Conservation (phyloP, 1,284 basidiomycete genomes). For the Puccinia coronata region DNA sequence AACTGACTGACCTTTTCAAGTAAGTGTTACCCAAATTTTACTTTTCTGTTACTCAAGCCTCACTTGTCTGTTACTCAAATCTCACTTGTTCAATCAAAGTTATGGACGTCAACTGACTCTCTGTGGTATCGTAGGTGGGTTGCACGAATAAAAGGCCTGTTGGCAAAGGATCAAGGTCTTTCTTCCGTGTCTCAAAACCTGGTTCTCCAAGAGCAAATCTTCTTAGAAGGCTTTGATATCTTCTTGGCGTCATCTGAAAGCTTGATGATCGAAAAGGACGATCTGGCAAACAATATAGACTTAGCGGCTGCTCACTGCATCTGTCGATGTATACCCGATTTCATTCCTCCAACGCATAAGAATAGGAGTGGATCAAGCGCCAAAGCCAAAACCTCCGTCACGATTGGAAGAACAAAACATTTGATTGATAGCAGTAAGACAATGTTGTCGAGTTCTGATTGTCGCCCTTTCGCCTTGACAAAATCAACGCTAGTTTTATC, state of each 20-base stretch:
- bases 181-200: too few species aligned
- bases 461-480: slow-evolving; percentile 82
- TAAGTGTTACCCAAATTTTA: too few species aligned
- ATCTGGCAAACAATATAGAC: slow-evolving; percentile 64
- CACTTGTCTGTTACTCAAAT: too few species aligned
- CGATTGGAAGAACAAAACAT: slow-evolving; percentile 54
- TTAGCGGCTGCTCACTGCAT: slow-evolving; percentile 60
- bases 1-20: too few species aligned
- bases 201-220: slow-evolving; percentile 81
- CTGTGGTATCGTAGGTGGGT: slow-evolving; percentile 65
- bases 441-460: slow-evolving; percentile 50
- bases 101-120: too few species aligned
- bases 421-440: slow-evolving; percentile 49
- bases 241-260: slow-evolving; percentile 73
- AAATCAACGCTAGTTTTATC: slow-evolving; percentile 78
- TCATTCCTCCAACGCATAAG: slow-evolving; percentile 71
- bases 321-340: slow-evolving; percentile 68
- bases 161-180: slow-evolving; percentile 56
- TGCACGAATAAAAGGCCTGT: slow-evolving; percentile 32
- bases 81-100: too few species aligned
- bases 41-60: too few species aligned
- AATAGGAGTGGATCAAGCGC: slow-evolving; percentile 65
- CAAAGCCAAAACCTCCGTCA: slow-evolving; percentile 56
- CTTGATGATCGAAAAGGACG: slow-evolving; percentile 65
- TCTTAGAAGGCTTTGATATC: slow-evolving; percentile 84